Evolutionary conservation across 2,329 filamentous ascomycete genomes (phyloP).

Genomic region (Trichoderma gracile): DNA sequence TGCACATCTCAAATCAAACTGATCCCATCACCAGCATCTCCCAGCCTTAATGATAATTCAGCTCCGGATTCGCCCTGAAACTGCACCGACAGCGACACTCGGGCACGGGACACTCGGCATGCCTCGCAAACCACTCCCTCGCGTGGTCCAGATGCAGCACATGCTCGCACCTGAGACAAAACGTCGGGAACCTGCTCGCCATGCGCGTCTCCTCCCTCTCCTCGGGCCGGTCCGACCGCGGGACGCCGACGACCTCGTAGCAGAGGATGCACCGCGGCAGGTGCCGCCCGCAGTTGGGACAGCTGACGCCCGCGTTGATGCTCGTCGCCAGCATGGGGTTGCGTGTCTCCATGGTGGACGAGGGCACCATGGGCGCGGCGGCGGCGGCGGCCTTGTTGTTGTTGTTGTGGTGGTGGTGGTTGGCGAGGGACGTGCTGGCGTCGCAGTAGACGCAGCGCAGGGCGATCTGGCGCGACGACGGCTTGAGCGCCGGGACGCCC

Average conservation of each 20-base stretch:
- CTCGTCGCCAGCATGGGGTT: conserved; percentile 60
- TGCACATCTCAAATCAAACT: neutral
- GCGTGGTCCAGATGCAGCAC: conserved; percentile 68
- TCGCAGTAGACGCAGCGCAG: conserved; percentile 79
- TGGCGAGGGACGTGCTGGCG: conserved; percentile 55
- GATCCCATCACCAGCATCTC: neutral
- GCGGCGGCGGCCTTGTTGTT: conserved; percentile 29
- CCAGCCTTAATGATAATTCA: conserved; percentile 49
- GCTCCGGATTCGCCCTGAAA: conserved; percentile 60
- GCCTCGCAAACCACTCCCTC: conserved; percentile 64
- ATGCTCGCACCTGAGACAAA: conserved; percentile 68
- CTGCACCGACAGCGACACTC: conserved; percentile 68
- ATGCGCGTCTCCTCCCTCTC: conserved; percentile 50
- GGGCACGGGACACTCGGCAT: conserved; percentile 67
- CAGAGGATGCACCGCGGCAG: conserved; percentile 68
- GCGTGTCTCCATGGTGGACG: conserved; percentile 40
- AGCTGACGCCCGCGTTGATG: conserved; percentile 62
- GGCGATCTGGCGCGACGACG: conserved; percentile 68
- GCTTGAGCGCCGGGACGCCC: conserved; percentile 62
- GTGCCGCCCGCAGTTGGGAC: conserved; percentile 66
- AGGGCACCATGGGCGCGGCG: conserved; percentile 28
- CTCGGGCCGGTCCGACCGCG: conserved; percentile 60
- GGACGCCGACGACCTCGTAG: conserved; percentile 65
- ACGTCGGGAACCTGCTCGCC: conserved; percentile 64
- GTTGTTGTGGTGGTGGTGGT: conserved; percentile 37